Percentiles rank a stretch among this genome's conserved stretches.
Conservation (phyloP, 2,329 filamentous ascomycete species). For the Aspergillus intermedius region DNA sequence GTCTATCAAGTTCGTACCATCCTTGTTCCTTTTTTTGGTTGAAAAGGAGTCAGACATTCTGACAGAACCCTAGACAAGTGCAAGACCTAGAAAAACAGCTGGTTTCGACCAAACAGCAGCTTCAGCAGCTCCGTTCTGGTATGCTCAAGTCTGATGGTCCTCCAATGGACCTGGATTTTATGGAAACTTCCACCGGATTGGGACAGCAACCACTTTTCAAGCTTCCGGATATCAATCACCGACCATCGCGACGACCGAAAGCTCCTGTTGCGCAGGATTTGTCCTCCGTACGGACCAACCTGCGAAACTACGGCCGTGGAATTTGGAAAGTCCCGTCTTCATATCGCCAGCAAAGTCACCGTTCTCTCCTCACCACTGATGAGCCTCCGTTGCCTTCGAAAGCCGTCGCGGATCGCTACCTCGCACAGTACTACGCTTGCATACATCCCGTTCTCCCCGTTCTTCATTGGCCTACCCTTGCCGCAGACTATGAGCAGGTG, state of each 20-base stretch:
- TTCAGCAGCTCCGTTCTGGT: constrained; percentile 63
- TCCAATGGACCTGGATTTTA: constrained; percentile 38
- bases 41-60: constrained; percentile 5
- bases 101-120: constrained; percentile 70
- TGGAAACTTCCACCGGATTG: constrained; percentile 13
- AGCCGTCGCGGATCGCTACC: constrained; percentile 61
- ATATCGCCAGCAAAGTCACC: constrained; percentile 51
- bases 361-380: constrained; percentile 46
- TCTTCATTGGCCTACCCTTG: constrained; percentile 80
- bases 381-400: constrained; percentile 65
- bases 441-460: constrained; percentile 78
- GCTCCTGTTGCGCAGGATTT: constrained; percentile 62
- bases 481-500: constrained; percentile 66
- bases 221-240: constrained; percentile 60
- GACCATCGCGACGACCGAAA: constrained; percentile 58
- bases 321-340: constrained; percentile 72
- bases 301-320: constrained; percentile 67
- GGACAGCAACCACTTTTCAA: constrained; percentile 43
- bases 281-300: constrained; percentile 62
- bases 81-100: constrained; percentile 95
- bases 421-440: constrained; percentile 68
- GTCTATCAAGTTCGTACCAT: constrained; percentile 69
- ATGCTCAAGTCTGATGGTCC: constrained; percentile 45
- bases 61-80: constrained; percentile 58
- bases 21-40: not conserved